Evolutionary conservation across 2,329 filamentous ascomycete species (phyloP), one percentile per base, ranked within the genome.

Genomic region (Fusarium veterinarium): DNA sequence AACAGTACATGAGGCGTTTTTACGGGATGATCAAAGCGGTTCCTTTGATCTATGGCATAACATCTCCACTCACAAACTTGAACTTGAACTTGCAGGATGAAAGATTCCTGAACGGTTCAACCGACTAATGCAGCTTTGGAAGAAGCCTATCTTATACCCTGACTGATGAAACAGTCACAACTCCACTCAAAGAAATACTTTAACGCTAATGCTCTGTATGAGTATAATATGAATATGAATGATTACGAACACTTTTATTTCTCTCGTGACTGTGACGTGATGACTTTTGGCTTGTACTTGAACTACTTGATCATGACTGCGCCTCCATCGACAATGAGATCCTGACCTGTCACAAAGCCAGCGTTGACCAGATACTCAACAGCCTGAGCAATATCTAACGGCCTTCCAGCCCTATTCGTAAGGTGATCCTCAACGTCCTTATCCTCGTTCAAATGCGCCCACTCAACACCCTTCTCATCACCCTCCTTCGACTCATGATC

Each of bases 191-290:
- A 53, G 33, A 53, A 53, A 67, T 33, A 51, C 38, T 57, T 41
- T 42, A 48, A 64, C 62, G 61, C 4, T 67, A 42, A 60, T 41
- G 64, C 64, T 67, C 64, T 40, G 56, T 58, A 67, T 20, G 64
- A 67, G 64, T 67, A 40, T 67, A 67, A 67, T 67, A 67, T 30
- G 52, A 67, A 67, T 40, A 67, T 52, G 44, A 67, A 67, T 44
- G 63, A 67, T 46, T 33, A 46, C n/a, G 41, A 67, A 44, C 9
- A 25, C 13, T 25, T 16, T 19, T 9, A n/a, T 6, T 20, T 41
- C 2, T 6, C 8, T 9, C 3, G 25, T 49, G 60, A 30, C 6
- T 45, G 16, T 11, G 2, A 35, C 8, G 5, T 56, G 28, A 20
- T 56, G 17, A 6, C n/a, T 33, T 7, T 30, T 52, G 46, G 6